These are phyloP conservation scores for Dissophora ornata DNA, from an alignment of 192 early-diverging fungal genomes.

Conservation along the genomic window DNA sequence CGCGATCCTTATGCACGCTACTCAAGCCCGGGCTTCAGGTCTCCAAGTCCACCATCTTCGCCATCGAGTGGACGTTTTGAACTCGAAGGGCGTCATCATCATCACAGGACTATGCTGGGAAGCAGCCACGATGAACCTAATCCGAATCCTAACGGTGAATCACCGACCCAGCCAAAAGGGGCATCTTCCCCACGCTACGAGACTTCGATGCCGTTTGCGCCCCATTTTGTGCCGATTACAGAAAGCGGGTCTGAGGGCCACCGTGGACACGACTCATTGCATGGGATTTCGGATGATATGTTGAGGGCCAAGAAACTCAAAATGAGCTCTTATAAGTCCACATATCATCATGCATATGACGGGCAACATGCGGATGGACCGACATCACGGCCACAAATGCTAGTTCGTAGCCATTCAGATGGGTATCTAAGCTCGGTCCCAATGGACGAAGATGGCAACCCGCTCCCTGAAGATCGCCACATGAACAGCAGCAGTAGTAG, in stretches of 20 bases:
- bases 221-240: slow-evolving; percentile 14
- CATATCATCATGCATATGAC: background rate
- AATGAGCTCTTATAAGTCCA: background rate
- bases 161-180: slow-evolving; percentile 15
- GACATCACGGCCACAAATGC: background rate
- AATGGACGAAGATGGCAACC: slow-evolving; percentile 16
- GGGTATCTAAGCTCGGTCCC: slow-evolving; percentile 2
- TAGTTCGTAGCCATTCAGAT: slow-evolving; percentile 11
- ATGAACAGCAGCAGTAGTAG: background rate
- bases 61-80: background rate
- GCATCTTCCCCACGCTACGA: background rate
- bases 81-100: background rate
- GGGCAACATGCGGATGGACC: background rate
- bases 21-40: background rate
- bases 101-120: background rate
- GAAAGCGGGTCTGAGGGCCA: background rate
- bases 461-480: background rate
- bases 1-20: background rate
- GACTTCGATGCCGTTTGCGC: background rate
- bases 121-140: slow-evolving; percentile 26
- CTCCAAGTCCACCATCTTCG: slow-evolving; percentile 2
- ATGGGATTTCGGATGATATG: background rate
- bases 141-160: slow-evolving; percentile 46
- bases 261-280: background rate
- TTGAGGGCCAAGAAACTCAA: slow-evolving; percentile 6